Percentiles rank a stretch among this genome's conserved stretches.
These are phyloP conservation scores for Pichia sp. DNA, from an alignment of 1,139 yeast genomes.

Conservation along the genomic window DNA sequence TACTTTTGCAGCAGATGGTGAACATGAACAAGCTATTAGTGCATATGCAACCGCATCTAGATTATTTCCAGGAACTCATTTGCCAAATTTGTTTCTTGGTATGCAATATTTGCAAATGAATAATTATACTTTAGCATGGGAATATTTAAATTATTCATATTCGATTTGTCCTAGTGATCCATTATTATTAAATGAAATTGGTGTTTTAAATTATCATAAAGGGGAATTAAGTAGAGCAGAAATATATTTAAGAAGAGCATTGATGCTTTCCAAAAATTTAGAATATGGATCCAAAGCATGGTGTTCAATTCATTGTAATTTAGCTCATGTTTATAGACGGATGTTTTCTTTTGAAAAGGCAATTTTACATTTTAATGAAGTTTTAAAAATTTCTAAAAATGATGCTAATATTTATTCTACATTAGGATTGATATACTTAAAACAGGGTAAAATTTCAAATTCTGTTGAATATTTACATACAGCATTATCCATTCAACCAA, in stretches of 20 bases:
- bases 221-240: conserved; percentile 67
- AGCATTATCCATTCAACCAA: conserved; percentile 73
- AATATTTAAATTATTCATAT: conserved; percentile 71
- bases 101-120: conserved; percentile 94
- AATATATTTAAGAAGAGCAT: conserved; percentile 63
- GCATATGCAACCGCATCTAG: conserved; percentile 96
- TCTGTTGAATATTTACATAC: conserved; percentile 77
- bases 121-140: conserved; percentile 77
- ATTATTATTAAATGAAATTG: conserved; percentile 79
- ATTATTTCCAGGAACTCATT: conserved; percentile 88
- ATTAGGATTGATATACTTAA: conserved; percentile 75
- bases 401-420: conserved; percentile 80
- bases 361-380: conserved; percentile 69
- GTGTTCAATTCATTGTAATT: conserved; percentile 79
- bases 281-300: conserved; percentile 81
- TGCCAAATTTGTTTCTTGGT: conserved; percentile 86
- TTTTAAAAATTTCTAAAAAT: conserved; percentile 58
- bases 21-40: conserved; percentile 96
- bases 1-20: conserved; percentile 96
- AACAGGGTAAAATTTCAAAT: conserved; percentile 53
- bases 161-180: conserved; percentile 84
- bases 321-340: conserved; percentile 86
- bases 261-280: conserved; percentile 59
- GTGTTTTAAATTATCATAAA: conserved; percentile 81
- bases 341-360: conserved; percentile 60